Percentiles rank a stretch among this genome's conserved stretches.
Conservation (phyloP, 192 early-diverging fungal genomes). For the Gigaspora rosea region DNA sequence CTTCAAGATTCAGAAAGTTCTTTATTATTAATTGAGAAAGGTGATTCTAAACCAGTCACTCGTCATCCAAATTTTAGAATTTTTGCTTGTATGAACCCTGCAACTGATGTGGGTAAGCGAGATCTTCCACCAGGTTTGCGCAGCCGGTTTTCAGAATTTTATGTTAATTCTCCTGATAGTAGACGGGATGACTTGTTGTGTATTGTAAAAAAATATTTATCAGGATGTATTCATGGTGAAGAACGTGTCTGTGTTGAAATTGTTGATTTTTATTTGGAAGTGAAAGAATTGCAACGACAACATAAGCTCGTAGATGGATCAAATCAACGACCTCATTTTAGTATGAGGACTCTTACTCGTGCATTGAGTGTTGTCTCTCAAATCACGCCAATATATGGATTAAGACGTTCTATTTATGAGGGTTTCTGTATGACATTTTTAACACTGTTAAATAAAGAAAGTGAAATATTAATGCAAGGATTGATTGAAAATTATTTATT, state of each 20-base stretch:
- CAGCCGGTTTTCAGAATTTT: constrained; percentile 93
- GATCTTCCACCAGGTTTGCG: constrained; percentile 91
- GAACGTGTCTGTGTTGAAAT: constrained; percentile 62
- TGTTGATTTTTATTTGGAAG: constrained; percentile 79
- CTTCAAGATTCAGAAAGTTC: constrained; percentile 81
- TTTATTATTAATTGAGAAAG: constrained; percentile 88
- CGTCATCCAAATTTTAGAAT: constrained; percentile 93
- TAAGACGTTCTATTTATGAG: constrained; percentile 88
- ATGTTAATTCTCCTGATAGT: constrained; percentile 89
- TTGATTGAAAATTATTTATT: constrained; percentile 65
- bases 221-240: constrained; percentile 60
- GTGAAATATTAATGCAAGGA: constrained; percentile 54
- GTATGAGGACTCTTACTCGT: constrained; percentile 89
- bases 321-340: constrained; percentile 84
- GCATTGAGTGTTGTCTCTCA: constrained; percentile 80
- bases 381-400: constrained; percentile 70
- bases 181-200: constrained; percentile 76
- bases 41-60: constrained; percentile 79
- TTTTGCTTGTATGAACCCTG: constrained; percentile 99
- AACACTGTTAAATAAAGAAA: constrained; percentile 79
- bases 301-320: constrained; percentile 89
- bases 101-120: constrained; percentile 96
- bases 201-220: constrained; percentile 80
- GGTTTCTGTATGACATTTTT: constrained; percentile 95
- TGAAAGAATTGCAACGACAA: constrained; percentile 67